These are phyloP conservation scores for Cicer arietinum DNA, from an alignment of 306 rosid species.

Conservation along the genomic window DNA sequence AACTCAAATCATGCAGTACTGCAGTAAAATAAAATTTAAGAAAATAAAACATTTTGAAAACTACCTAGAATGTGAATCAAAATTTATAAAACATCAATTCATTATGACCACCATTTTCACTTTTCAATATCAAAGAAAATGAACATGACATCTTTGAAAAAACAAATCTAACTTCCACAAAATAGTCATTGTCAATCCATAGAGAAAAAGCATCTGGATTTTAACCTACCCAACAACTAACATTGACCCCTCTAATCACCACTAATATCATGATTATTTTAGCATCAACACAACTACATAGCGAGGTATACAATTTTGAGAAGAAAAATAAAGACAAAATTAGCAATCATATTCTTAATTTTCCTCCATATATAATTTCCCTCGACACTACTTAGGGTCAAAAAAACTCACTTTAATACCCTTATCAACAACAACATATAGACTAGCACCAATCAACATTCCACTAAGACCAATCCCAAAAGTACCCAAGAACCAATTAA, in stretches of 20 bases:
- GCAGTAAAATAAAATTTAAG: background rate
- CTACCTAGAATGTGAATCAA: background rate
- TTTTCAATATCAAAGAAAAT: background rate
- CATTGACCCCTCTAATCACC: background rate
- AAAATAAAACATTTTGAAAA: conserved; percentile 6
- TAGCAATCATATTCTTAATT: background rate
- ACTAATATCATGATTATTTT: background rate
- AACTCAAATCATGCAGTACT: background rate
- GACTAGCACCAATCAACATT: conserved; percentile 55
- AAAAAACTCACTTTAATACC: conserved; percentile 72
- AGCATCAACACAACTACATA: background rate
- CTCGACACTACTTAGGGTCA: conserved; percentile 57
- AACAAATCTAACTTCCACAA: background rate
- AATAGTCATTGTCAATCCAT: background rate
- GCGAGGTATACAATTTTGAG: background rate
- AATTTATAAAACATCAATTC: background rate
- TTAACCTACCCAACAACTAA: background rate
- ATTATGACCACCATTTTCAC: background rate
- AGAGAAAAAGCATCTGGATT: background rate
- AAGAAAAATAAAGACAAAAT: background rate
- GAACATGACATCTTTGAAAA: background rate
- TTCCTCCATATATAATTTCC: conserved; percentile 10
- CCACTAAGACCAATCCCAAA: conserved; percentile 65
- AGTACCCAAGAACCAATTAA: conserved; percentile 71
- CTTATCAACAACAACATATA: conserved; percentile 66